Conservation (phyloP, 192 early-diverging fungal genomes). For the Coemansia sp. region DNA sequence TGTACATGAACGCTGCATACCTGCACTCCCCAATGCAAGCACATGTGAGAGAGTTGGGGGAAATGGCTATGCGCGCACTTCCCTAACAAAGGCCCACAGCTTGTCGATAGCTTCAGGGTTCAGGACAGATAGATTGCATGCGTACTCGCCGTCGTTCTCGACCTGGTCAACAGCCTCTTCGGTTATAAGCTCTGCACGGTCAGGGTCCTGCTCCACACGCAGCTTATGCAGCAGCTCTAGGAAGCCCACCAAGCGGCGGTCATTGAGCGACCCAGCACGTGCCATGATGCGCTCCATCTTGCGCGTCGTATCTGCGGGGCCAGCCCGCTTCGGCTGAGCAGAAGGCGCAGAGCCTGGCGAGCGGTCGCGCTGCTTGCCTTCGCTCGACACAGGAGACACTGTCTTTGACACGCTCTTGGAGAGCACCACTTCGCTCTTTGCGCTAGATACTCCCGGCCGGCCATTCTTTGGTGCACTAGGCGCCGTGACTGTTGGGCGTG, state of each 20-base stretch:
- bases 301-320: constrained; percentile 1
- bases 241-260: constrained; percentile 28
- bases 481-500: not conserved
- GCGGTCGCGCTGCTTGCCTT: constrained; percentile 12
- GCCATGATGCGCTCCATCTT: constrained; percentile 43
- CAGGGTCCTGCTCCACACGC: constrained; percentile 52
- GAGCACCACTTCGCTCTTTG: not conserved
- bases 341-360: not conserved
- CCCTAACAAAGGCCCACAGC: constrained; percentile 42
- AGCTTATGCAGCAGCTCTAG: constrained; percentile 39
- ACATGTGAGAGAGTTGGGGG: not conserved
- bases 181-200: constrained; percentile 30
- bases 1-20: not conserved
- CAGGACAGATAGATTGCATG: constrained; percentile 35
- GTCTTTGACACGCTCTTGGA: not conserved
- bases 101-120: constrained; percentile 37
- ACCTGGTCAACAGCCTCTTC: constrained; percentile 31
- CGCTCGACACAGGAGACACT: not conserved
- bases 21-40: not conserved
- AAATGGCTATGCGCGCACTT: not conserved
- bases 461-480: not conserved
- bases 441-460: not conserved
- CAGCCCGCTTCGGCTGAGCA: constrained; percentile 9
- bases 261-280: constrained; percentile 22
- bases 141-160: constrained; percentile 30